Evolutionary conservation across 2,329 filamentous ascomycete genomes (phyloP).

Genomic region (Aurifilum marmelostoma): DNA sequence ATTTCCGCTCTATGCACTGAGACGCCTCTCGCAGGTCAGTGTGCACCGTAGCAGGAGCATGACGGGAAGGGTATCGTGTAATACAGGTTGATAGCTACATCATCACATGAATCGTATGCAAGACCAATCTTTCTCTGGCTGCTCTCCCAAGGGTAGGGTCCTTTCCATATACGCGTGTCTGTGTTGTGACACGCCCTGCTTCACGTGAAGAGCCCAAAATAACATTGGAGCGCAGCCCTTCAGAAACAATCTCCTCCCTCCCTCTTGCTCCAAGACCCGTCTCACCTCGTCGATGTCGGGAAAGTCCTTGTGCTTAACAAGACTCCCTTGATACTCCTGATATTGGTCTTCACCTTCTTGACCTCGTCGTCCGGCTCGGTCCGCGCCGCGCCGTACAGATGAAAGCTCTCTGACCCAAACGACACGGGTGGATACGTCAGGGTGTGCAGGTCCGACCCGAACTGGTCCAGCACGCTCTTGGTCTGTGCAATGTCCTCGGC

Average conservation of each 20-base stretch:
- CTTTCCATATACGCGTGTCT: neutral
- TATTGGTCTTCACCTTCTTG: constrained; percentile 72
- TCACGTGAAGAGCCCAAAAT: no score
- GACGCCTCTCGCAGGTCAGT: neutral
- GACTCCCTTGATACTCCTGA: constrained; percentile 78
- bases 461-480: constrained; percentile 56
- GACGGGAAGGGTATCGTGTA: constrained; percentile 1
- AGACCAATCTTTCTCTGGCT: neutral
- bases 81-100: neutral
- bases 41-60: neutral
- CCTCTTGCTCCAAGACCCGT: neutral
- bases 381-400: constrained; percentile 48
- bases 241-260: neutral
- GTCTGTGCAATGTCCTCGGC: constrained; percentile 55
- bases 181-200: neutral
- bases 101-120: neutral
- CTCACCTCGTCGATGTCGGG: constrained; percentile 48
- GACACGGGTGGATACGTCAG: constrained; percentile 51
- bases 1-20: neutral
- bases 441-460: constrained; percentile 68
- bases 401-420: constrained; percentile 45
- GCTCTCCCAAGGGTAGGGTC: neutral
- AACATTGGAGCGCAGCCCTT: neutral
- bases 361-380: constrained; percentile 71
- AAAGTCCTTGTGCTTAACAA: constrained; percentile 76